These are phyloP conservation scores for Debaryomyces maramus DNA, from an alignment of 805 yeast genomes.

Conservation along the genomic window DNA sequence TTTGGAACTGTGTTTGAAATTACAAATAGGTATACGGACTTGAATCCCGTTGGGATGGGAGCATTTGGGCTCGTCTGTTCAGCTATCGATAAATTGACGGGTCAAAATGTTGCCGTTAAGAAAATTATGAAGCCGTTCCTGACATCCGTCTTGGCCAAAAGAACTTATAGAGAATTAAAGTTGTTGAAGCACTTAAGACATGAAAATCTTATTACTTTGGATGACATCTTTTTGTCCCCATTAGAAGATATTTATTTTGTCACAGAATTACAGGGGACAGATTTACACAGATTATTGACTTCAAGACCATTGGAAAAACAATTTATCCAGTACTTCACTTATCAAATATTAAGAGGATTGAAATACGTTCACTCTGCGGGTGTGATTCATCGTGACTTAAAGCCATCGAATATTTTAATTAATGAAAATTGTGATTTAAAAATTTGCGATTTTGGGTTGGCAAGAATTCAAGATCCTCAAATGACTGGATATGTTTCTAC, in stretches of 20 bases:
- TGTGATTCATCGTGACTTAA: conserved; percentile 85
- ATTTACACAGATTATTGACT: conserved; percentile 84
- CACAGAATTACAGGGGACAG: conserved; percentile 96
- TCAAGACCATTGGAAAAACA: conserved; percentile 94
- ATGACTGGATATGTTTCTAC: conserved; percentile 99
- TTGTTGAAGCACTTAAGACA: conserved; percentile 89
- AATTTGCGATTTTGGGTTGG: conserved; percentile 92
- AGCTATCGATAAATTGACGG: conserved; percentile 87
- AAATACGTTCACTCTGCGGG: conserved; percentile 92
- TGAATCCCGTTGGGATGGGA: conserved; percentile 99
- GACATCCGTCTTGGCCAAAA: conserved; percentile 90
- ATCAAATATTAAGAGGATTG: conserved; percentile 88
- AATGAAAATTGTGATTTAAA: conserved; percentile 90
- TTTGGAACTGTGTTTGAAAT: conserved; percentile 95
- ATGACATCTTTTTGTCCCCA: conserved; percentile 92
- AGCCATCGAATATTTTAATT: conserved; percentile 80
- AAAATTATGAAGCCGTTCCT: conserved; percentile 97
- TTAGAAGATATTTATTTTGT: conserved; percentile 94
- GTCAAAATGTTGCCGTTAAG: conserved; percentile 93
- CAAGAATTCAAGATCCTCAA: conserved; percentile 96
- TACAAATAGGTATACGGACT: conserved; percentile 83
- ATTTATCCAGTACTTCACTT: conserved; percentile 93
- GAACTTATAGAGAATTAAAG: conserved; percentile 95
- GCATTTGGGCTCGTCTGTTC: conserved; percentile 98
- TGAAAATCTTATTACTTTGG: conserved; percentile 89